Evolutionary conservation across 495 filamentous ascomycete genomes (phyloP).

Genomic region (Tuber calosporum): DNA sequence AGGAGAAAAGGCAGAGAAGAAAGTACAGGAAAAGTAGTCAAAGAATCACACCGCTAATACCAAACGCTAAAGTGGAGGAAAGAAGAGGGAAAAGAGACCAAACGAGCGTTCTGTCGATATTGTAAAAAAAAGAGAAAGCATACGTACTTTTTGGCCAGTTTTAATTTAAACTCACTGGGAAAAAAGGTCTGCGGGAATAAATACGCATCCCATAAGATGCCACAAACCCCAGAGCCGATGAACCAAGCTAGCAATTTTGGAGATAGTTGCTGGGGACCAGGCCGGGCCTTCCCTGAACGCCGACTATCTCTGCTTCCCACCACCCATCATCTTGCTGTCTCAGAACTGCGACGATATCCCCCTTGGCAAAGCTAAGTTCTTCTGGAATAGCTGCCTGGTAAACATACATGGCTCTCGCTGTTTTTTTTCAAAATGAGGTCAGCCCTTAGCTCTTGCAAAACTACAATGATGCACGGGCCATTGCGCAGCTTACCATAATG

Average conservation of each 20-base stretch:
- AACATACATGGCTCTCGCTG: slow-evolving; percentile 87
- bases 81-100: not conserved
- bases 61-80: not conserved
- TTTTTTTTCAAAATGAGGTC: slow-evolving; percentile 19
- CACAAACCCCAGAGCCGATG: not conserved
- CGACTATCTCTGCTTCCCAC: slow-evolving; percentile 97
- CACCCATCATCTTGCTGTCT: slow-evolving; percentile 95
- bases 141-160: not conserved
- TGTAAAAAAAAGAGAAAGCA: not conserved
- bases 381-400: slow-evolving; percentile 92
- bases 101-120: not conserved
- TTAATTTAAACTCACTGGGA: not conserved
- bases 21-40: not conserved
- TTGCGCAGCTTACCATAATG: slow-evolving; percentile 69
- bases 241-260: slow-evolving; percentile 54
- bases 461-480: slow-evolving; percentile 17
- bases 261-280: slow-evolving; percentile 97
- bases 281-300: slow-evolving; percentile 63
- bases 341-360: slow-evolving; percentile 82
- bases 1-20: not conserved
- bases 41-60: not conserved
- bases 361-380: slow-evolving; percentile 87
- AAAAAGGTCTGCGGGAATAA: not conserved
- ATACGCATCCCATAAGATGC: not conserved
- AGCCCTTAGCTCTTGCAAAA: slow-evolving; percentile 7